phyloP scores from a whole-genome alignment of 1,284 basidiomycete genomes.

The Polyporus tsugae region DNA sequence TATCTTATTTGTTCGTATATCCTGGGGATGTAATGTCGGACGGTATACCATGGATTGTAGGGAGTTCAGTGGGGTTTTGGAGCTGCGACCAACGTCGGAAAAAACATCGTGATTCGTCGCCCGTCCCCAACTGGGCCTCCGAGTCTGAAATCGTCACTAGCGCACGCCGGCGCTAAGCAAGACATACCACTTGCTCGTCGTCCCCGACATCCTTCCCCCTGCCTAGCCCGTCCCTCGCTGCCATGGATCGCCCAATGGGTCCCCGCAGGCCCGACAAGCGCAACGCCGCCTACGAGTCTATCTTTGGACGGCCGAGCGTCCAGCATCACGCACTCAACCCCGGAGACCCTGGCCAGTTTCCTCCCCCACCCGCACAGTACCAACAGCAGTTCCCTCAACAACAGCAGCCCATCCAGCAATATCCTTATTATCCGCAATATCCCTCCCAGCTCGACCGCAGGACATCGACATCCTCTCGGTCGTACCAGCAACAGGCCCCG shows the following conservation, averaged over 20 bases:
- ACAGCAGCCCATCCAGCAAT: slow-evolving; percentile 42
- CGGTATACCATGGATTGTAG: slow-evolving; percentile 27
- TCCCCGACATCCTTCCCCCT: slow-evolving; percentile 27
- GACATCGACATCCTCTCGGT: slow-evolving; percentile 39
- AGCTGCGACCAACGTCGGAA: slow-evolving; percentile 29
- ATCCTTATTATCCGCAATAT: slow-evolving; percentile 43
- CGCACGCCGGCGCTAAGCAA: slow-evolving; percentile 27
- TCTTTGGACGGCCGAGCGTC: slow-evolving; percentile 78
- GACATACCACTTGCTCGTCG: slow-evolving; percentile 33
- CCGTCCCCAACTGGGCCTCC: neutral
- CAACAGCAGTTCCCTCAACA: slow-evolving; percentile 41
- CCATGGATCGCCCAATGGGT: slow-evolving; percentile 75
- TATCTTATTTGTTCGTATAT: slow-evolving; percentile 35
- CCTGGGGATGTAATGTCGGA: slow-evolving; percentile 8
- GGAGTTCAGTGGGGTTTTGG: neutral
- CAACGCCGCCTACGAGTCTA: slow-evolving; percentile 80
- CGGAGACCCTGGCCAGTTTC: slow-evolving; percentile 29
- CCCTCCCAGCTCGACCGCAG: slow-evolving; percentile 38
- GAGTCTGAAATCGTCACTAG: slow-evolving; percentile 17
- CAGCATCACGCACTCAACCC: slow-evolving; percentile 57
- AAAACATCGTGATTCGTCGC: slow-evolving; percentile 1
- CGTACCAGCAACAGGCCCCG: slow-evolving; percentile 35
- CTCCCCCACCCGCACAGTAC: slow-evolving; percentile 40
- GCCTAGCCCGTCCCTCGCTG: slow-evolving; percentile 21
- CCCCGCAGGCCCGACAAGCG: slow-evolving; percentile 80